A percentile compares a stretch with the other conserved stretches of the same genome.
Conservation (phyloP, 2,329 filamentous ascomycete species). For the Xylariaceae sp. region DNA sequence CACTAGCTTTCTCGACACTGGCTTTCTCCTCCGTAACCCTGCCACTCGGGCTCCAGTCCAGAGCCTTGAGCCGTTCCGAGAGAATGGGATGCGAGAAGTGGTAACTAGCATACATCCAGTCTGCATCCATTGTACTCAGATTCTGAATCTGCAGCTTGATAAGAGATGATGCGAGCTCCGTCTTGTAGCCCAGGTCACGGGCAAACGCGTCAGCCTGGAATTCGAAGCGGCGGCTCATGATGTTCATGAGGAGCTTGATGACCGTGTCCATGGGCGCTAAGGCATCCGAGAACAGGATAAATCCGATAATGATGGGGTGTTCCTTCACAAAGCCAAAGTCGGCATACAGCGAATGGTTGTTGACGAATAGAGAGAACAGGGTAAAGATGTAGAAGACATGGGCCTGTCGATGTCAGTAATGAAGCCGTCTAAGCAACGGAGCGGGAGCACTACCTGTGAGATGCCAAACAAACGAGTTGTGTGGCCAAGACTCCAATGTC, state of each 20-base stretch:
- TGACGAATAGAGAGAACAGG: conserved; percentile 94
- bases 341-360: conserved; percentile 84
- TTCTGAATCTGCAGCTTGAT: conserved; percentile 99
- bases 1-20: conserved; percentile 59
- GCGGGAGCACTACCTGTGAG: conserved; percentile 54
- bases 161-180: conserved; percentile 76
- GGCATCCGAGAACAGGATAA: conserved; percentile 96
- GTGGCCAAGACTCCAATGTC: conserved; percentile 94
- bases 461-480: conserved; percentile 88
- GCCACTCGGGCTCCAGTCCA: conserved; percentile 72
- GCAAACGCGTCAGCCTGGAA: conserved; percentile 95
- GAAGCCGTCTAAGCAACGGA: neutral
- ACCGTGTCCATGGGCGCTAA: conserved; percentile 89
- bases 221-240: conserved; percentile 88
- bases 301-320: conserved; percentile 90
- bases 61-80: conserved; percentile 82
- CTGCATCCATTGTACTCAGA: conserved; percentile 95
- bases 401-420: conserved; percentile 45
- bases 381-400: conserved; percentile 97
- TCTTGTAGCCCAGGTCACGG: conserved; percentile 71
- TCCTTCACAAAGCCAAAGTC: conserved; percentile 82
- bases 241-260: conserved; percentile 92
- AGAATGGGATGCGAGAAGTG: conserved; percentile 97
- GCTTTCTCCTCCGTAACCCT: conserved; percentile 46
- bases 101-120: conserved; percentile 97